Conservation (phyloP, 495 filamentous ascomycete species). For the Penicillium taxi region DNA sequence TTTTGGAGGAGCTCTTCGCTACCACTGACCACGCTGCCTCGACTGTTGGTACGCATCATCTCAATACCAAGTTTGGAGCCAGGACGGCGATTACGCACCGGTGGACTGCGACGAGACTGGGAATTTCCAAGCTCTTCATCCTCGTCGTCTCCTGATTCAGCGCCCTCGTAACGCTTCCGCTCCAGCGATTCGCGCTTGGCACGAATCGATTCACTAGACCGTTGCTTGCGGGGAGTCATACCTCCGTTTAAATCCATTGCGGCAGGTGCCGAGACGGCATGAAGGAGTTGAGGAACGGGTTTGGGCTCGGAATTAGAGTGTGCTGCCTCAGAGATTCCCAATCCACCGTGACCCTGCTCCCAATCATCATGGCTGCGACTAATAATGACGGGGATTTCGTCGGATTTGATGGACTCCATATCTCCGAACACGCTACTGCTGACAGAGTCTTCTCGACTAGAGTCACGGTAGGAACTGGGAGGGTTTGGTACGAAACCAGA, state of each 20-base stretch:
- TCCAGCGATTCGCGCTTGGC: constrained; percentile 72
- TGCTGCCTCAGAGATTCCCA: constrained; percentile 60
- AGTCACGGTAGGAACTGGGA: constrained; percentile 65
- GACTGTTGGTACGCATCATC: constrained; percentile 93
- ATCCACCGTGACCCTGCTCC: constrained; percentile 53
- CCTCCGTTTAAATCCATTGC: constrained; percentile 44
- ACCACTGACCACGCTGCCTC: constrained; percentile 66
- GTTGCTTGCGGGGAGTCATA: constrained; percentile 53
- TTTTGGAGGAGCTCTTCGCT: constrained; percentile 38
- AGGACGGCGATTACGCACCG: constrained; percentile 39
- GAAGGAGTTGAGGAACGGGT: constrained; percentile 47
- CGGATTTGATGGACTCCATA: constrained; percentile 67
- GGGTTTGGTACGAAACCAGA: constrained; percentile 64
- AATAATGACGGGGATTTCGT: constrained; percentile 70
- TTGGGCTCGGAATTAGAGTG: constrained; percentile 22
- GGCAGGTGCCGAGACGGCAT: constrained; percentile 60
- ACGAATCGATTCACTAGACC: constrained; percentile 68
- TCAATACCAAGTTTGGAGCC: constrained; percentile 82
- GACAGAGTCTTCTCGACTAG: constrained; percentile 77
- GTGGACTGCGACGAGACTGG: constrained; percentile 52
- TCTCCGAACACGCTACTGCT: constrained; percentile 81
- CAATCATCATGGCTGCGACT: constrained; percentile 67
- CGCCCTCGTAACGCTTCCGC: constrained; percentile 65
- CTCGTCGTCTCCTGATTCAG: constrained; percentile 85
- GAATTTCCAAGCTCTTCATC: constrained; percentile 74